Evolutionary conservation across 192 early-diverging fungal genomes (phyloP), one percentile per base, ranked within the genome.

Genomic region (Entomortierella chlamydospora): DNA sequence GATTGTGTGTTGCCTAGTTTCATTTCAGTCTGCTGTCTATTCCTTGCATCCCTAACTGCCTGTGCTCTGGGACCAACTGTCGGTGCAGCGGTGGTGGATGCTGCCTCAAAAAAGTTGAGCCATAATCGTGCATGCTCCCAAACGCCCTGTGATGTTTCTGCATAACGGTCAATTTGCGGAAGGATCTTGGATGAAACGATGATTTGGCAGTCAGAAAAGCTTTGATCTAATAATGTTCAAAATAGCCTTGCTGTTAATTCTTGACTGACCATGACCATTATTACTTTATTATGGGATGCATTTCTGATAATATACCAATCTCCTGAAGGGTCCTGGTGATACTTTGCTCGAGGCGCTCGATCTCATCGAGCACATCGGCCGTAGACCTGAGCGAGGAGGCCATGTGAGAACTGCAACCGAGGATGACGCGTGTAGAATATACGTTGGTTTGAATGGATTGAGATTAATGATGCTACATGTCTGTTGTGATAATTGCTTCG

Each of bases 241-340:
- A 30, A 39, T 2, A 33, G n/a, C n/a, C n/a, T n/a, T n/a, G n/a
- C n/a, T n/a, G n/a, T n/a, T n/a, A n/a, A n/a, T n/a, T n/a, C n/a
- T n/a, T n/a, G n/a, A n/a, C n/a, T n/a, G n/a, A n/a, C n/a, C n/a
- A n/a, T n/a, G n/a, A n/a, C n/a, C n/a, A n/a, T n/a, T n/a, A n/a
- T n/a, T n/a, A n/a, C 13, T 4, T 26, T 37, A 10, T 39, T 33
- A 58, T 1, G 11, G 23, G 11, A 22, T 17, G n/a, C 34, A 47
- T 47, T 47, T 41, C 7, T 9, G 7, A 47, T 47, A 15, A 47
- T 47, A 61, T 79, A 79, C 76, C 76, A 54, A 87, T 85, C 12
- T 81, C 81, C 69, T 87, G 88, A 12, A 89, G 64, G 11, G 86
- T 84, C 31, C 85, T 76, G 13, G 88, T 89, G 42, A 89, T 87